Evolutionary conservation across 23 red algal species (phyloP).

Genomic region (Pyropia yezoensis): DNA sequence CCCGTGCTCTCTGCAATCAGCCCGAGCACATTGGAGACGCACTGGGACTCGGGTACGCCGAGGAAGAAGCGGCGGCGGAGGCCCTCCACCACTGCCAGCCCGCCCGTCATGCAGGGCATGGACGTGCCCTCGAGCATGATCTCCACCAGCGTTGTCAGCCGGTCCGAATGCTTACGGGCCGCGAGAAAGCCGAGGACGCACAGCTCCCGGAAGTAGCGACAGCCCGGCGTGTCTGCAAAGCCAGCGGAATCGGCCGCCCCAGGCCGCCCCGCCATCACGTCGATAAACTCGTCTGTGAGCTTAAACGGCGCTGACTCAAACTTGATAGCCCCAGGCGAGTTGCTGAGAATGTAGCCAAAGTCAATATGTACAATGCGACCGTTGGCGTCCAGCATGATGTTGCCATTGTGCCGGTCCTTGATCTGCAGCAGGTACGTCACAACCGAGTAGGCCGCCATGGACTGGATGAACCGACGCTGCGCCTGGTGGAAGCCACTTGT

Average conservation of each 20-base stretch:
- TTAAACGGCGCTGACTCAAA: conserved; percentile 99
- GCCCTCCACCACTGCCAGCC: conserved; percentile 73
- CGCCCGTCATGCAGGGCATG: conserved; percentile 93
- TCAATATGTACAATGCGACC: conserved; percentile 95
- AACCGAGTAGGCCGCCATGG: conserved; percentile 93
- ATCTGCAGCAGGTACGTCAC: conserved; percentile 94
- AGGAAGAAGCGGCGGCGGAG: conserved; percentile 80
- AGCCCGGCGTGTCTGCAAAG: conserved; percentile 50
- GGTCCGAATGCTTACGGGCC: conserved; percentile 90
- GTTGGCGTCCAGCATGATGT: conserved; percentile 89
- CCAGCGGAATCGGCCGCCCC: conserved; percentile 48
- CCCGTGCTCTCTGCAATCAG: conserved; percentile 88
- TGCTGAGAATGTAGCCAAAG: conserved; percentile 95
- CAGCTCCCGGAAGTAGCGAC: conserved; percentile 90
- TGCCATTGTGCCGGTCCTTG: conserved; percentile 99
- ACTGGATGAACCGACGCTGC: conserved; percentile 72
- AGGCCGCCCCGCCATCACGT: conserved; percentile 77
- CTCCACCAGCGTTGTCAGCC: conserved; percentile 85
- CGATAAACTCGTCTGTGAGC: conserved; percentile 80
- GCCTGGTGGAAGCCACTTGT: conserved; percentile 48
- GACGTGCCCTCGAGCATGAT: conserved; percentile 95
- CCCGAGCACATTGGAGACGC: conserved; percentile 59
- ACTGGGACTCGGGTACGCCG: conserved; percentile 73
- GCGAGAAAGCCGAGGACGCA: conserved; percentile 88
- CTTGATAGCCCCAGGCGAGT: conserved; percentile 94